These are phyloP conservation scores for Hyaloraphidium curvatum DNA, from an alignment of 192 early-diverging fungal genomes.

Conservation along the genomic window DNA sequence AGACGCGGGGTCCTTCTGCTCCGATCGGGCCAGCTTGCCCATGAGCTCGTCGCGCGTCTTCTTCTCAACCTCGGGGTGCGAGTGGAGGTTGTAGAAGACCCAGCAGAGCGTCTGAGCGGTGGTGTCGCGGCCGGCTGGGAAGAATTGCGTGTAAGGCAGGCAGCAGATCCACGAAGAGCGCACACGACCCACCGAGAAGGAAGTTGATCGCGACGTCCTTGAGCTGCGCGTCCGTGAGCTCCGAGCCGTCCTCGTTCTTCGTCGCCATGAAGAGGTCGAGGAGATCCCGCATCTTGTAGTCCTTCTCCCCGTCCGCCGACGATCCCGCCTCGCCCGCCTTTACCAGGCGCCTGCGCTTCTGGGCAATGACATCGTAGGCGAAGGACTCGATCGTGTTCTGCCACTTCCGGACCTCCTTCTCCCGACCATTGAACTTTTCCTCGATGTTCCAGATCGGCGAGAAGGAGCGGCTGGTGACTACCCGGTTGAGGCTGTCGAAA, in stretches of 20 bases:
- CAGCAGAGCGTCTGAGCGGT: constrained; percentile 36
- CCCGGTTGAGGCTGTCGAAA: not conserved
- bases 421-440: not conserved
- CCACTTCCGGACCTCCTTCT: too few species aligned
- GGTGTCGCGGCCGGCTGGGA: constrained; percentile 8
- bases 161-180: not conserved
- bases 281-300: not conserved
- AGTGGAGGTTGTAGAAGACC: constrained; percentile 22
- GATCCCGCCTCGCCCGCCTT: too few species aligned
- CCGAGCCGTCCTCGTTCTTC: constrained; percentile 17
- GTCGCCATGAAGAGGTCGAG: constrained; percentile 20
- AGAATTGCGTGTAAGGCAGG: too few species aligned
- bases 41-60: constrained; percentile 17
- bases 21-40: not conserved
- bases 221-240: constrained; percentile 16
- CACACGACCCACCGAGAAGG: constrained; percentile 6
- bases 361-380: not conserved
- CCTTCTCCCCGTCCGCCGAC: too few species aligned
- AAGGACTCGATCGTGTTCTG: not conserved
- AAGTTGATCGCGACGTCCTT: constrained; percentile 27
- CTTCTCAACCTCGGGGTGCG: constrained; percentile 17
- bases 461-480: not conserved
- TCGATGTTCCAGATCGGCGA: not conserved
- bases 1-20: too few species aligned
- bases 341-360: not conserved